Conservation (phyloP, 2,329 filamentous ascomycete species). For the Plenodomus tracheiphilus region DNA sequence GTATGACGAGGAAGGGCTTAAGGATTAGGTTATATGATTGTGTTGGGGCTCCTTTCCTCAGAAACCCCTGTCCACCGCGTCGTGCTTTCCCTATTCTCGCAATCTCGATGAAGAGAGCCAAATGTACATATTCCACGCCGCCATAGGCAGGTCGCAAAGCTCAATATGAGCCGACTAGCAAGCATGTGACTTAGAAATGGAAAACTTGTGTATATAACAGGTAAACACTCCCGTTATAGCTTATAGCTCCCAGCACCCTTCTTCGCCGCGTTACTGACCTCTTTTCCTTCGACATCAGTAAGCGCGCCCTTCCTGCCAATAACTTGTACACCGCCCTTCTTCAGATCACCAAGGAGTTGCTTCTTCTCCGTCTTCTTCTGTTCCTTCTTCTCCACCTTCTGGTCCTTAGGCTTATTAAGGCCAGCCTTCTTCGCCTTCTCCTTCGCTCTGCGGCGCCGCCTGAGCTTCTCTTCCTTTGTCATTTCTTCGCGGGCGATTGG, state of each 20-base stretch:
- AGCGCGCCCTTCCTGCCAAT: constrained; percentile 89
- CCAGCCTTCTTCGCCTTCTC: constrained; percentile 76
- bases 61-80: too few species aligned
- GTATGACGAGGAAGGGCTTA: too few species aligned
- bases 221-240: constrained; percentile 17
- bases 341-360: constrained; percentile 67
- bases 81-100: too few species aligned
- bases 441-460: constrained; percentile 78
- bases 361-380: constrained; percentile 64
- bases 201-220: too few species aligned
- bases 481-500: constrained; percentile 84
- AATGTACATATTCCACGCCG: too few species aligned
- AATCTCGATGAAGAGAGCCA: too few species aligned
- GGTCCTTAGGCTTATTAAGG: constrained; percentile 50
- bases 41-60: too few species aligned
- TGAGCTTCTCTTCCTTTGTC: constrained; percentile 80
- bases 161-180: too few species aligned
- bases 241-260: constrained; percentile 40
- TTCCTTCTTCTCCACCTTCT: constrained; percentile 42
- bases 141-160: too few species aligned
- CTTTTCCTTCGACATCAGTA: constrained; percentile 80
- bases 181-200: too few species aligned
- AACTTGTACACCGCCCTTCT: constrained; percentile 86
- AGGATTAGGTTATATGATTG: too few species aligned
- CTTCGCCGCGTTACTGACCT: constrained; percentile 53